Conservation (phyloP, 768 basidiomycete genomes). For the Lactifluus rugatus region DNA sequence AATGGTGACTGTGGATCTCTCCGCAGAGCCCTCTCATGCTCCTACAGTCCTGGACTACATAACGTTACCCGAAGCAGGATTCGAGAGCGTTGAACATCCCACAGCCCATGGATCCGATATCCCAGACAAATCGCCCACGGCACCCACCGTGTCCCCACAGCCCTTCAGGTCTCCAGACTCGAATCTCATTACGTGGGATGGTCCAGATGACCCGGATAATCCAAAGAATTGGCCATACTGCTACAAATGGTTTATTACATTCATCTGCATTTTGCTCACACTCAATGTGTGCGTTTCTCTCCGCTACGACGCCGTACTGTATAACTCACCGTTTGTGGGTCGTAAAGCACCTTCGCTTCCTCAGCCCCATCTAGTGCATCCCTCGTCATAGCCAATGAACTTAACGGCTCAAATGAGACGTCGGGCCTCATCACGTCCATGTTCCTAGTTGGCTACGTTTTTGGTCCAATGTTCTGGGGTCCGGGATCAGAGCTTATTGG, state of each 20-base stretch:
- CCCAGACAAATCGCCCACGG: too few relatives aligned
- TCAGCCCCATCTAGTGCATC: neutral
- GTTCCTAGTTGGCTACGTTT: constrained; percentile 10
- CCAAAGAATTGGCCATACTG: constrained; percentile 9
- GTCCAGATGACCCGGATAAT: constrained; percentile 4
- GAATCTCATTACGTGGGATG: constrained; percentile 7
- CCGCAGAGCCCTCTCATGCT: neutral
- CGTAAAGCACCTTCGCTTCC: neutral
- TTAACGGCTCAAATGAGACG: neutral
- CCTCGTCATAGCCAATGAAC: neutral
- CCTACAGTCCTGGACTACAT: neutral
- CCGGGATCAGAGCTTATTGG: constrained; percentile 16
- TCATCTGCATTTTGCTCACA: constrained; percentile 1
- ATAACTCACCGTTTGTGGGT: constrained; percentile 5
- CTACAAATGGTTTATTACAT: constrained; percentile 6
- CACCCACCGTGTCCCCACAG: neutral
- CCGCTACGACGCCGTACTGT: neutral
- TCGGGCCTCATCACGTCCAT: constrained; percentile 4
- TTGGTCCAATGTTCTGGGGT: constrained; percentile 16
- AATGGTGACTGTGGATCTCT: neutral
- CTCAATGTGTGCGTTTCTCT: constrained; percentile 14
- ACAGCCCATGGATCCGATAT: neutral
- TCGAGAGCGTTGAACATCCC: neutral
- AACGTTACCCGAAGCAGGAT: too few relatives aligned
- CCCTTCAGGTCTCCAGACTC: neutral